Percentiles rank a stretch among this genome's conserved stretches.
phyloP scores from a whole-genome alignment of 2,329 filamentous ascomycete genomes.

The Tolypocladium nubicola region DNA sequence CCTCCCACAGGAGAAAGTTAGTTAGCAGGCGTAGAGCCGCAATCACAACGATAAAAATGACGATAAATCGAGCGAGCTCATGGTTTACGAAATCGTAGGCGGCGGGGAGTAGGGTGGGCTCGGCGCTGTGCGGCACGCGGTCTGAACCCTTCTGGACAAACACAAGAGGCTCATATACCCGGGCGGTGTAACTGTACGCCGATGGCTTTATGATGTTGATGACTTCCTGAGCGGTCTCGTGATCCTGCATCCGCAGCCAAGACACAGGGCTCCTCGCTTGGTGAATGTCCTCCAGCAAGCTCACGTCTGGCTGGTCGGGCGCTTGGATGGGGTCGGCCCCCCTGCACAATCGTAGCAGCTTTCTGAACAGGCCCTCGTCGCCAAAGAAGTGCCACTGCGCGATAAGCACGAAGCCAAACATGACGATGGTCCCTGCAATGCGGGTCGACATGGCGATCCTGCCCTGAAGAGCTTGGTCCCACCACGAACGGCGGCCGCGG shows the following conservation, averaged over 20 bases:
- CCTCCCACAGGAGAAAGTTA: slow-evolving; percentile 63
- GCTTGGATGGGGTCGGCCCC: slow-evolving; percentile 4
- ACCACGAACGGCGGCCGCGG: slow-evolving; percentile 32
- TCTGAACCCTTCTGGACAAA: slow-evolving; percentile 62
- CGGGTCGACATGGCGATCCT: slow-evolving; percentile 59
- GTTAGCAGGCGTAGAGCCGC: slow-evolving; percentile 60
- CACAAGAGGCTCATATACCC: slow-evolving; percentile 64
- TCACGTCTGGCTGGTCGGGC: slow-evolving; percentile 20
- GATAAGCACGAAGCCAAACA: slow-evolving; percentile 60
- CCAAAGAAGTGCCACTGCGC: slow-evolving; percentile 73
- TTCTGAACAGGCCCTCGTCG: slow-evolving; percentile 32
- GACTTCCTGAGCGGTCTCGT: slow-evolving; percentile 66
- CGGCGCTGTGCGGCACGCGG: slow-evolving; percentile 42
- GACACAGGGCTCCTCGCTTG: slow-evolving; percentile 66
- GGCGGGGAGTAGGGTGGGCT: slow-evolving; percentile 24
- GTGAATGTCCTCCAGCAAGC: slow-evolving; percentile 51
- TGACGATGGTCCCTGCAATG: slow-evolving; percentile 63
- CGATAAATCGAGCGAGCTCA: slow-evolving; percentile 46
- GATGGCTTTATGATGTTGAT: slow-evolving; percentile 66
- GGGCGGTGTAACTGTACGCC: slow-evolving; percentile 60
- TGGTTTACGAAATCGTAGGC: slow-evolving; percentile 57
- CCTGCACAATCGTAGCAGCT: slow-evolving; percentile 14
- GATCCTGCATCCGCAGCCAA: slow-evolving; percentile 69
- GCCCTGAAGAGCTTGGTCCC: slow-evolving; percentile 51
- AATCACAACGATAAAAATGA: slow-evolving; percentile 52